Conservation (phyloP, 2,329 filamentous ascomycete species). For the Escovopsis weberi region DNA sequence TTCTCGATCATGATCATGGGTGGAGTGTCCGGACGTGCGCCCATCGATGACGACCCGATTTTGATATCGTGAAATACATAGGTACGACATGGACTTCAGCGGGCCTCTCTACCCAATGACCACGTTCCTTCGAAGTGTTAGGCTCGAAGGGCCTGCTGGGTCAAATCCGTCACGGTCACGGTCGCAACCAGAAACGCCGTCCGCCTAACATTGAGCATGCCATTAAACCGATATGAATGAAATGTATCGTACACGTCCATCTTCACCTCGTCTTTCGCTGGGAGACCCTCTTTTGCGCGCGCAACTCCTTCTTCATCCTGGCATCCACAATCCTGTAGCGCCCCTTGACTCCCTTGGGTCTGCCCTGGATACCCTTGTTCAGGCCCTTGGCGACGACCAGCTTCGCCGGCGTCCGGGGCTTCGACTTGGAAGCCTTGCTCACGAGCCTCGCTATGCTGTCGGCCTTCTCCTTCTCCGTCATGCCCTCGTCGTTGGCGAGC, state of each 20-base stretch:
- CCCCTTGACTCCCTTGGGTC: constrained; percentile 85
- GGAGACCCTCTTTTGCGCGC: constrained; percentile 63
- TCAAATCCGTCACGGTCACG: neutral
- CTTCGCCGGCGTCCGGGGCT: constrained; percentile 68
- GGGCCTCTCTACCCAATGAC: constrained; percentile 51
- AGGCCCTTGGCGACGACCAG: constrained; percentile 76
- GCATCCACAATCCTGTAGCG: constrained; percentile 95
- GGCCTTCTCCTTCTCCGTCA: constrained; percentile 95
- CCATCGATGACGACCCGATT: too few species aligned
- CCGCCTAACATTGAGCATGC: neutral
- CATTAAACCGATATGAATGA: neutral
- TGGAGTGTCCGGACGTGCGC: too few species aligned
- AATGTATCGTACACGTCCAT: neutral
- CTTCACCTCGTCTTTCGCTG: constrained; percentile 50
- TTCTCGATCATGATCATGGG: neutral
- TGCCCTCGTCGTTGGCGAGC: constrained; percentile 73
- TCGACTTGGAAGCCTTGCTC: constrained; percentile 70
- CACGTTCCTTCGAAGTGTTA: constrained; percentile 35
- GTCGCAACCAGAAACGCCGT: neutral
- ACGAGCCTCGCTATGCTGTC: constrained; percentile 70
- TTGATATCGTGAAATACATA: constrained; percentile 13
- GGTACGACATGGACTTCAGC: constrained; percentile 69
- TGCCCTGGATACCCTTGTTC: constrained; percentile 73
- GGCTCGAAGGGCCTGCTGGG: neutral
- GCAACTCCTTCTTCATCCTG: constrained; percentile 89